phyloP scores from a whole-genome alignment of 805 yeast species.

The Metschnikowia vanudenii region DNA sequence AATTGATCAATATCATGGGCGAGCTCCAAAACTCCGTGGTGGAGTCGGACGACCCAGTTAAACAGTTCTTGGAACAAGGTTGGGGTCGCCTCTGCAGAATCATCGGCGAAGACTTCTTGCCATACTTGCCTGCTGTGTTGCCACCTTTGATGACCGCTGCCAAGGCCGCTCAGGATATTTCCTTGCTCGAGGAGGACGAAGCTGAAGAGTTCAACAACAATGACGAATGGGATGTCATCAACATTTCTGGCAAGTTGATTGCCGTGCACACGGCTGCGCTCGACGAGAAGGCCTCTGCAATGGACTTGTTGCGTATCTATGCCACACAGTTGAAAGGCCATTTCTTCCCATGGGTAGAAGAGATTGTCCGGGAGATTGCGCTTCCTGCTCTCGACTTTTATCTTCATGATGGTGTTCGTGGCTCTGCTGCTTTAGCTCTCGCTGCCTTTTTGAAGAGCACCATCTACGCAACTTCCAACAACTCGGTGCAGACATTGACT shows the following conservation, averaged over 20 bases:
- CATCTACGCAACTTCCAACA: constrained; percentile 53
- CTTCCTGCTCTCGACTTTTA: constrained; percentile 89
- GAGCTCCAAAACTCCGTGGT: constrained; percentile 60
- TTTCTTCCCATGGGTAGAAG: constrained; percentile 80
- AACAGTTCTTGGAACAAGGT: constrained; percentile 83
- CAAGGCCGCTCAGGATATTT: constrained; percentile 84
- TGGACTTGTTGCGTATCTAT: constrained; percentile 81
- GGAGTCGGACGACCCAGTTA: constrained; percentile 84
- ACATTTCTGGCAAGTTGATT: constrained; percentile 85
- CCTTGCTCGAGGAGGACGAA: constrained; percentile 86
- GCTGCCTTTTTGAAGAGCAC: constrained; percentile 72
- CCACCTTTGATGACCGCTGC: constrained; percentile 89
- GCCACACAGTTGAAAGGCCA: constrained; percentile 80
- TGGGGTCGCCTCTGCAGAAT: constrained; percentile 94
- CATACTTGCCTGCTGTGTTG: constrained; percentile 76
- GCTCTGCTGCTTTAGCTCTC: constrained; percentile 81
- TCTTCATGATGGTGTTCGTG: constrained; percentile 91
- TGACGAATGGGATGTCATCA: constrained; percentile 94
- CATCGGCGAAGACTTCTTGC: constrained; percentile 81
- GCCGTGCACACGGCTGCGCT: constrained; percentile 94
- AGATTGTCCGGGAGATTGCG: constrained; percentile 73
- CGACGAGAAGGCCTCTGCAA: constrained; percentile 91
- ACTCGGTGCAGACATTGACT: constrained; percentile 58
- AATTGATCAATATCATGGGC: constrained; percentile 69
- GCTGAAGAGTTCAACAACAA: constrained; percentile 75